A percentile compares a stretch with the other conserved stretches of the same genome.
These are phyloP conservation scores for Borealophlyctis nickersoniae DNA, from an alignment of 192 early-diverging fungal species.

Conservation along the genomic window DNA sequence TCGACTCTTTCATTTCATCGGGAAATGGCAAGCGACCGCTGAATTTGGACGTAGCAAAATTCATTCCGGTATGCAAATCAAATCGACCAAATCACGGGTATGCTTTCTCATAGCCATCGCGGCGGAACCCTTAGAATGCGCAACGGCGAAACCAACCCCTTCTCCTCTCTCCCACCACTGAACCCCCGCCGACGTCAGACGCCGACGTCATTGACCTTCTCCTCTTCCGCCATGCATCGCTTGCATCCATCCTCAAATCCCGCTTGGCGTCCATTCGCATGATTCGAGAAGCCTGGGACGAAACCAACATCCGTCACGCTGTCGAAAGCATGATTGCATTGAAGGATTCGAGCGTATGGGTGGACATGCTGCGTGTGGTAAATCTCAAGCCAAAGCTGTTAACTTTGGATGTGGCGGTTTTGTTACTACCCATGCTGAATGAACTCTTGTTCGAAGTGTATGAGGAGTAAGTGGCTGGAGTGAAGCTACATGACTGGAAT, in stretches of 20 bases:
- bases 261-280: conserved; percentile 33
- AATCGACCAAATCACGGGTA: no score
- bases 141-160: conserved; percentile 21
- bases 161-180: conserved; percentile 18
- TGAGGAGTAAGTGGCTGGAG: conserved; percentile 43
- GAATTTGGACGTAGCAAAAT: conserved; percentile 43
- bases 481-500: background rate
- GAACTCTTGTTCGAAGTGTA: conserved; percentile 53
- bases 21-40: conserved; percentile 34
- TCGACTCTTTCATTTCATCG: conserved; percentile 30
- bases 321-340: conserved; percentile 29
- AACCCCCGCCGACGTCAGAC: conserved; percentile 24
- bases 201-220: conserved; percentile 37
- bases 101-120: conserved; percentile 4
- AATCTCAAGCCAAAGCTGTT: conserved; percentile 45
- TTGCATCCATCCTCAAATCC: conserved; percentile 35
- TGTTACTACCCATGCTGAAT: conserved; percentile 40
- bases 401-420: conserved; percentile 39
- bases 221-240: conserved; percentile 42
- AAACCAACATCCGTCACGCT: conserved; percentile 35
- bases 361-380: conserved; percentile 44
- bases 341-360: conserved; percentile 35
- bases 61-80: conserved; percentile 35
- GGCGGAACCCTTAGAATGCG: conserved; percentile 8
- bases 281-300: conserved; percentile 44